Conservation (phyloP, 495 filamentous ascomycete species). For the Hypoxylon rickii region DNA sequence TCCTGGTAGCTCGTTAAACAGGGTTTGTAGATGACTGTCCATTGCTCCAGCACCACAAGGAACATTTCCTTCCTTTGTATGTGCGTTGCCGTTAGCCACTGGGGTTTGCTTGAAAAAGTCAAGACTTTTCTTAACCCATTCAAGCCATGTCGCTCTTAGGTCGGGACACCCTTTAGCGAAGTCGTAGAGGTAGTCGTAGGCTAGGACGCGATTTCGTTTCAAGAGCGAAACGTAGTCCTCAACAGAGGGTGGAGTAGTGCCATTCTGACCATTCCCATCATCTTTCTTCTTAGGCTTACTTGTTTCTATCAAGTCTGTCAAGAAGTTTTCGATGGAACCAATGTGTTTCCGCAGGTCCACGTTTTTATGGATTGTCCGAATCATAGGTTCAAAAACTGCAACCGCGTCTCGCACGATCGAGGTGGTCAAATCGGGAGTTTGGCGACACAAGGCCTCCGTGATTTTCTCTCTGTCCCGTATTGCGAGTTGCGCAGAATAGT, state of each 20-base stretch:
- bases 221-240: constrained; percentile 66
- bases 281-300: constrained; percentile 41
- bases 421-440: constrained; percentile 64
- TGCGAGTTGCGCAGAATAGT: constrained; percentile 59
- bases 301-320: constrained; percentile 61
- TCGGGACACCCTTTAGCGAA: constrained; percentile 65
- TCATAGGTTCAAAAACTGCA: constrained; percentile 66
- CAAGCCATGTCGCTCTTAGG: constrained; percentile 53
- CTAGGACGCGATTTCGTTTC: constrained; percentile 54
- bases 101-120: constrained; percentile 33
- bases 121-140: constrained; percentile 47
- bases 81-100: background rate
- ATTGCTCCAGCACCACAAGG: constrained; percentile 48
- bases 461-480: constrained; percentile 67
- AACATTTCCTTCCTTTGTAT: background rate
- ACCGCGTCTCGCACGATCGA: constrained; percentile 59
- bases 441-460: constrained; percentile 58
- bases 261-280: background rate
- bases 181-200: constrained; percentile 66
- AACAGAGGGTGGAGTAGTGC: constrained; percentile 50
- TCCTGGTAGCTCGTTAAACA: constrained; percentile 51
- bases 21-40: constrained; percentile 45
- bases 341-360: constrained; percentile 66
- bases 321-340: constrained; percentile 59
- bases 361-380: constrained; percentile 64